Conservation (phyloP, 2,329 filamentous ascomycete genomes). For the Pezizomycotina sp. region DNA sequence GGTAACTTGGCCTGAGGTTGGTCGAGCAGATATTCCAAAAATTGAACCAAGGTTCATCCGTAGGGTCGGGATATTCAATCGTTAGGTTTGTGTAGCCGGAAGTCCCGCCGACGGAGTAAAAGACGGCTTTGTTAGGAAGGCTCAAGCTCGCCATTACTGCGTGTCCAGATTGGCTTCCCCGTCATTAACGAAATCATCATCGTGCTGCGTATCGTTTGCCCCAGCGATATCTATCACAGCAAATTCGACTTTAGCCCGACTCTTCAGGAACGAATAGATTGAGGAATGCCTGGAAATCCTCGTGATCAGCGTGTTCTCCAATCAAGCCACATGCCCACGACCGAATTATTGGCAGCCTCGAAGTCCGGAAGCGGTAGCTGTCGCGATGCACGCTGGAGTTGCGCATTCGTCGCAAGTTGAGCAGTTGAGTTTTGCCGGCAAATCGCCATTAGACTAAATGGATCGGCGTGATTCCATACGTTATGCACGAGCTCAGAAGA, state of each 20-base stretch:
- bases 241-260: constrained; percentile 30
- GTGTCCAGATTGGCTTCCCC: constrained; percentile 45
- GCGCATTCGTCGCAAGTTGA: constrained; percentile 25
- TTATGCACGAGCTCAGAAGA: too few species aligned
- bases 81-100: constrained; percentile 1
- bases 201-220: constrained; percentile 31
- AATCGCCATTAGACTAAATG: too few species aligned
- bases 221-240: constrained; percentile 30
- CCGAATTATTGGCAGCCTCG: constrained; percentile 14
- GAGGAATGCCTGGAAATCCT: constrained; percentile 33
- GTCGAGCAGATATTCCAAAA: constrained; percentile 37
- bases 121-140: constrained; percentile 38
- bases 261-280: constrained; percentile 33
- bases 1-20: constrained; percentile 33
- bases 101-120: constrained; percentile 38
- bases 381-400: constrained; percentile 28
- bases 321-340: constrained; percentile 24
- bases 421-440: constrained; percentile 16
- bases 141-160: constrained; percentile 40
- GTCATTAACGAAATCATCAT: constrained; percentile 27
- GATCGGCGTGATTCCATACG: too few species aligned
- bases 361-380: too few species aligned
- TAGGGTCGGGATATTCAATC: not conserved
- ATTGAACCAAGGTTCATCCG: constrained; percentile 33
- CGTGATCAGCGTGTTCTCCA: constrained; percentile 24